Conservation (phyloP, 164 flowering plant species). For the Kalanchoe fedtschenkoi region DNA sequence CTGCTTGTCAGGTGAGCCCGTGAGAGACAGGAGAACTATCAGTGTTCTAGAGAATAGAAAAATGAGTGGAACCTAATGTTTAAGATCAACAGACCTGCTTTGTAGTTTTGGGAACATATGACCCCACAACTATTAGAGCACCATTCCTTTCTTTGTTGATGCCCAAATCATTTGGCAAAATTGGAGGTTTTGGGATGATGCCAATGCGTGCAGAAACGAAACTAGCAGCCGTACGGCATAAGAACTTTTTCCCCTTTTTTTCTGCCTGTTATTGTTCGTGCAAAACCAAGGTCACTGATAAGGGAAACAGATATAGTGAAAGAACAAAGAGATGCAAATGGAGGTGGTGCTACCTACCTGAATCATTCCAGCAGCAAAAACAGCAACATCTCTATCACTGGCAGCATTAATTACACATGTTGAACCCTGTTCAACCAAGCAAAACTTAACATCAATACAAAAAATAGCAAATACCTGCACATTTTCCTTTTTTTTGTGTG, state of each 20-base stretch:
- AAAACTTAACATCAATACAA: not conserved
- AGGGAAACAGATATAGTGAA: too few relatives aligned
- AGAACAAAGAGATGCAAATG: too few relatives aligned
- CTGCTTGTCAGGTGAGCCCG: conserved; percentile 24
- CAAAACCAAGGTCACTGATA: not conserved
- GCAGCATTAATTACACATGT: conserved; percentile 93
- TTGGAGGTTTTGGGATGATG: conserved; percentile 64
- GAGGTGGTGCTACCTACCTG: conserved; percentile 30
- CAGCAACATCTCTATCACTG: conserved; percentile 94
- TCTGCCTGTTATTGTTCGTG: conserved; percentile 58
- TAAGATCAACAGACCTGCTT: conserved; percentile 53
- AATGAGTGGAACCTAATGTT: not conserved
- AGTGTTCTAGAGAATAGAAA: not conserved
- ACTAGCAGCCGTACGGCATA: conserved; percentile 99
- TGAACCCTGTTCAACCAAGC: conserved; percentile 53
- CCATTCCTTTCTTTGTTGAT: conserved; percentile 49
- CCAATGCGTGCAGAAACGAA: conserved; percentile 95
- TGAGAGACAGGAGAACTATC: not conserved
- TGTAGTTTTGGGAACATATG: conserved; percentile 97
- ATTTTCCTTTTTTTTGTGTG: not conserved
- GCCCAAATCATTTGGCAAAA: conserved; percentile 69
- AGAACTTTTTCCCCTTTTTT: conserved; percentile 71
- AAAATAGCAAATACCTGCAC: too few relatives aligned
- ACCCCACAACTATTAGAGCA: conserved; percentile 88
- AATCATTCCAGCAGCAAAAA: conserved; percentile 96